These are phyloP conservation scores for Saccharomycopsis schoenii DNA, from an alignment of 805 yeast genomes.

Conservation along the genomic window DNA sequence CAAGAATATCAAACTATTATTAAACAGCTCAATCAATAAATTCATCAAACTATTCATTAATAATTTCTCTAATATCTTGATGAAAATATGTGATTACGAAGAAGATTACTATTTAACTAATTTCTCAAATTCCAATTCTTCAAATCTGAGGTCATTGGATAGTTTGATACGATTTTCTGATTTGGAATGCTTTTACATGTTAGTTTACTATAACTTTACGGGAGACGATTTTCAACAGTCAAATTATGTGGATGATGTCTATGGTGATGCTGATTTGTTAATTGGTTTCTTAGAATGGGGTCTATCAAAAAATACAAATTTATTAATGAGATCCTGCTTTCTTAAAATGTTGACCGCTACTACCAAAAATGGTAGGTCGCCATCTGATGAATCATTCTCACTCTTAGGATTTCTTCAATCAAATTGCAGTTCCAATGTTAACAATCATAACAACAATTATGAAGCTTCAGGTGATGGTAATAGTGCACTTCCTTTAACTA, in stretches of 20 bases:
- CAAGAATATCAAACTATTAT: slow-evolving; percentile 1
- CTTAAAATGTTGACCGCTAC: slow-evolving; percentile 66
- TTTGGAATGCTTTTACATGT: slow-evolving; percentile 72
- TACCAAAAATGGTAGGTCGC: neutral
- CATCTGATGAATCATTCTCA: slow-evolving; percentile 30
- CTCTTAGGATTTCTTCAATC: neutral
- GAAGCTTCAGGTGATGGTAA: neutral
- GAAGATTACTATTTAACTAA: slow-evolving; percentile 22
- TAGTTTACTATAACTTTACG: slow-evolving; percentile 9
- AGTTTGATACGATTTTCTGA: slow-evolving; percentile 68
- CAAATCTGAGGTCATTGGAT: slow-evolving; percentile 34
- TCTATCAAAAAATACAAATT: slow-evolving; percentile 57
- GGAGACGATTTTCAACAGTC: neutral
- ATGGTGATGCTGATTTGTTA: neutral
- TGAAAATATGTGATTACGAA: slow-evolving; percentile 23
- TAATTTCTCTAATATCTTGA: slow-evolving; percentile 29
- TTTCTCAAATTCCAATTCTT: slow-evolving; percentile 15
- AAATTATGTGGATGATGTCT: neutral
- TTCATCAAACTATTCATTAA: slow-evolving; percentile 23
- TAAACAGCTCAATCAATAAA: slow-evolving; percentile 9
- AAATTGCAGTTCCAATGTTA: neutral
- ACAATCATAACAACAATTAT: neutral
- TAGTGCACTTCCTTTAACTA: neutral
- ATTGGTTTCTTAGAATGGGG: slow-evolving; percentile 85
- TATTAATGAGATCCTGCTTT: slow-evolving; percentile 73